Conservation (phyloP, 805 yeast species). For the Dipodascus geniculatus region DNA sequence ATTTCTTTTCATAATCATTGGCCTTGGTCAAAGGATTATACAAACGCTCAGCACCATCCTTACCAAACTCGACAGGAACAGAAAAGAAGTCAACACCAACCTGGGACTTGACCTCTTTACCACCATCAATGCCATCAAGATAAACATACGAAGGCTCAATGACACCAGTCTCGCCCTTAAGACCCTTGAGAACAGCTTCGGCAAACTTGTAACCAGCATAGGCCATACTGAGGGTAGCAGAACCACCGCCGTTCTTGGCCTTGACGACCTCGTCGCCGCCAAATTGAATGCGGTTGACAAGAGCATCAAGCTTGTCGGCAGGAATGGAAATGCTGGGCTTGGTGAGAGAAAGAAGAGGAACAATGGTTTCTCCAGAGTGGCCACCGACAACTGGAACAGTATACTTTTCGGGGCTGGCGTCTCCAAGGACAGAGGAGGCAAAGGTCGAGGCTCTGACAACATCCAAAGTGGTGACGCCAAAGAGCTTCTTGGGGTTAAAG, state of each 20-base stretch:
- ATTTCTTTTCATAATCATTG: conserved; percentile 69
- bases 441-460: conserved; percentile 80
- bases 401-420: conserved; percentile 33
- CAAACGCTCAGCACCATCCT: conserved; percentile 53
- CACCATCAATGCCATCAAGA: conserved; percentile 27
- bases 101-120: conserved; percentile 55
- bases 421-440: conserved; percentile 38
- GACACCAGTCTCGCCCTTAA: conserved; percentile 31
- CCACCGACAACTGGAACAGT: conserved; percentile 79
- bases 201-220: conserved; percentile 82
- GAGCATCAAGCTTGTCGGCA: conserved; percentile 34
- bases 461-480: conserved; percentile 87
- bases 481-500: conserved; percentile 58
- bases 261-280: conserved; percentile 96
- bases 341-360: conserved; percentile 56
- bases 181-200: conserved; percentile 37
- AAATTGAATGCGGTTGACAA: conserved; percentile 83
- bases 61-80: conserved; percentile 58
- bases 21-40: conserved; percentile 57
- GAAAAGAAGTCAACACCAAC: conserved; percentile 73
- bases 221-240: conserved; percentile 95
- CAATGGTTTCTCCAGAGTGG: conserved; percentile 90
- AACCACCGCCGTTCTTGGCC: conserved; percentile 90
- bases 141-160: conserved; percentile 37
- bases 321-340: conserved; percentile 27